These are phyloP conservation scores for Lophiotrema nucula DNA, from an alignment of 495 filamentous ascomycete species.

Conservation along the genomic window DNA sequence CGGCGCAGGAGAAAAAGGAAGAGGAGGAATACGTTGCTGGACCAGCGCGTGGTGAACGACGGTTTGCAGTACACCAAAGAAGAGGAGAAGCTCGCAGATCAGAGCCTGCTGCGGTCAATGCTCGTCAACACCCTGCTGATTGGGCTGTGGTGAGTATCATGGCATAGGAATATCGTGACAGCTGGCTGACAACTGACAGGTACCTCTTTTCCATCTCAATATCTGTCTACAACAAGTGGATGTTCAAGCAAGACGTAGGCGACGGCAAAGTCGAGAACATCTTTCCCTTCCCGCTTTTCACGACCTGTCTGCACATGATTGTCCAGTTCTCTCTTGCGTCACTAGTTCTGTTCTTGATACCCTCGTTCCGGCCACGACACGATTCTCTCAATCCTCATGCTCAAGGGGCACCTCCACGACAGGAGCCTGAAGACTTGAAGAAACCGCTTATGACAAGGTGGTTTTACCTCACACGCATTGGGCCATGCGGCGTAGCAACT, in stretches of 20 bases:
- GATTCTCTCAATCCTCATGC: conserved; percentile 46
- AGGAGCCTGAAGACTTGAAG: conserved; percentile 49
- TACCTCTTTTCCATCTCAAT: conserved; percentile 86
- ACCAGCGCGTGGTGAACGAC: conserved; percentile 65
- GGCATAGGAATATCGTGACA: neutral
- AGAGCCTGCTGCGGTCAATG: conserved; percentile 64
- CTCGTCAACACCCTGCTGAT: conserved; percentile 75
- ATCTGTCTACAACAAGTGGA: conserved; percentile 99
- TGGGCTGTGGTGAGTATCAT: conserved; percentile 64
- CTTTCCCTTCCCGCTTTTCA: conserved; percentile 94
- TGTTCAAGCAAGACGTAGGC: conserved; percentile 78
- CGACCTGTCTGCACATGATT: conserved; percentile 91
- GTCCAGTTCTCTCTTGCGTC: conserved; percentile 88
- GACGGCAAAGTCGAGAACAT: conserved; percentile 42
- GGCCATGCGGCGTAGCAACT: conserved; percentile 88
- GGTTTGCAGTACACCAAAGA: conserved; percentile 55
- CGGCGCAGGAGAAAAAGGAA: conserved; percentile 63
- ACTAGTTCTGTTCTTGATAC: conserved; percentile 77
- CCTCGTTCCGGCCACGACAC: conserved; percentile 72
- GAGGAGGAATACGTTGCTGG: conserved; percentile 65
- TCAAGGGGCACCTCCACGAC: conserved; percentile 47
- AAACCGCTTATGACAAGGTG: conserved; percentile 82
- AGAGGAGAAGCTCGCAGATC: conserved; percentile 68
- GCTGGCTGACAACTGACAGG: conserved; percentile 42
- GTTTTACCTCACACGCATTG: conserved; percentile 91